Conservation (phyloP, 2,329 filamentous ascomycete species). For the Aspergillus tubingensis region DNA sequence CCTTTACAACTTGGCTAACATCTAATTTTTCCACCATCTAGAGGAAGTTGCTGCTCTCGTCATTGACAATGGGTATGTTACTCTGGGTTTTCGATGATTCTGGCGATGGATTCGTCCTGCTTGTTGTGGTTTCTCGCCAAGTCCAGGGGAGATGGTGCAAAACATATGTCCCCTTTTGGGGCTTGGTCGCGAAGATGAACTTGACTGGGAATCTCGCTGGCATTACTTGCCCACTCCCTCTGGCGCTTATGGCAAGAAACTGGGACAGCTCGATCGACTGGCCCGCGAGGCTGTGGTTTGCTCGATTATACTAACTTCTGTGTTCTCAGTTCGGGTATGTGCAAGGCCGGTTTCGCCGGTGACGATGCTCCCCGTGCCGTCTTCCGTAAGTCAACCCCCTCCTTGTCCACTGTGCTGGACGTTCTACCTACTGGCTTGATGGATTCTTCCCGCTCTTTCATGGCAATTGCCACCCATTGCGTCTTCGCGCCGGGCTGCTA, state of each 20-base stretch:
- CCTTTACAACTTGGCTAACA: constrained; percentile 37
- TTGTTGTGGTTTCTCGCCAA: constrained; percentile 12
- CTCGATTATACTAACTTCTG: constrained; percentile 18
- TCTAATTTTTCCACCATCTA: constrained; percentile 51
- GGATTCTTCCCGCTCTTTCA: constrained; percentile 19
- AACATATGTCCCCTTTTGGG: constrained; percentile 11
- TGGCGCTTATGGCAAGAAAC: not conserved
- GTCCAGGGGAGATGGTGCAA: constrained; percentile 6
- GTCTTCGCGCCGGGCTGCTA: constrained; percentile 30
- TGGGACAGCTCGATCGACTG: not conserved
- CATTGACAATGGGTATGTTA: constrained; percentile 99
- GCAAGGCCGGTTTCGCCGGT: constrained; percentile 99
- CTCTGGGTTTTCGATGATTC: constrained; percentile 17
- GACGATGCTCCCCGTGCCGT: constrained; percentile 99
- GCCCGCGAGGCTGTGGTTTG: not conserved
- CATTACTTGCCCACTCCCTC: not conserved
- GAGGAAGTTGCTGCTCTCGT: constrained; percentile 99
- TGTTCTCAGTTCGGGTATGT: constrained; percentile 91
- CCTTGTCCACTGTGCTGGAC: not conserved
- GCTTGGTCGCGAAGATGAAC: constrained; percentile 14
- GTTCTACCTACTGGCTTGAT: constrained; percentile 22
- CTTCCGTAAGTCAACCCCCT: constrained; percentile 81
- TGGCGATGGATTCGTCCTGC: constrained; percentile 11
- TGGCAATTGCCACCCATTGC: not conserved
- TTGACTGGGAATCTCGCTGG: not conserved